phyloP scores from a whole-genome alignment of 2,329 filamentous ascomycete genomes.

The Sclerotinia nivalis region DNA sequence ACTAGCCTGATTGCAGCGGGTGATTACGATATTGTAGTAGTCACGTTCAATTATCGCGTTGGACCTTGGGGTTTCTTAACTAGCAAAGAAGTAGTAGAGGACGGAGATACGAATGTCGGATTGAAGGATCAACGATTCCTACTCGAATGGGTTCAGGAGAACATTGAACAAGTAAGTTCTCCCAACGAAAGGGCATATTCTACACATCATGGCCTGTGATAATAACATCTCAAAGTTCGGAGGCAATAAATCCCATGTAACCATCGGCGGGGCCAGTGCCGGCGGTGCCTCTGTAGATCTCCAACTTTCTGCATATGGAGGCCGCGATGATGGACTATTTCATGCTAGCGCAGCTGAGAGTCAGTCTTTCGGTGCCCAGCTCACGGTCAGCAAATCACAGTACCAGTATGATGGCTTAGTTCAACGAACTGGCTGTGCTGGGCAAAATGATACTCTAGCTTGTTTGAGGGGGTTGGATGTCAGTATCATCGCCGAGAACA shows the following conservation, averaged over 20 bases:
- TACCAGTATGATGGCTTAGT: conserved; percentile 56
- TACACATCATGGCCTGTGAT: neutral
- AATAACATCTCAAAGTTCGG: conserved; percentile 54
- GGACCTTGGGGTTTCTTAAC: conserved; percentile 73
- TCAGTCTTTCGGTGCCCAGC: conserved; percentile 52
- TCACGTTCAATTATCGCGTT: conserved; percentile 76
- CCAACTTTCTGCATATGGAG: conserved; percentile 59
- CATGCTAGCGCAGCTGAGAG: conserved; percentile 54
- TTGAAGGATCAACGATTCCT: conserved; percentile 69
- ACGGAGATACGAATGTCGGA: conserved; percentile 65
- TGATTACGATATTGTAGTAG: conserved; percentile 62
- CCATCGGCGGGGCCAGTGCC: conserved; percentile 67
- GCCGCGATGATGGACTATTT: conserved; percentile 51
- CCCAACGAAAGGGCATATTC: neutral
- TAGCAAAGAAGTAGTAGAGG: conserved; percentile 51
- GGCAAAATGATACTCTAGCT: conserved; percentile 43
- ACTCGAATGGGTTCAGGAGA: conserved; percentile 66
- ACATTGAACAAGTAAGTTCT: conserved; percentile 53
- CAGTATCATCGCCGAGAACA: conserved; percentile 46
- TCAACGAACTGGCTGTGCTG: conserved; percentile 46
- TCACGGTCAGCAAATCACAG: conserved; percentile 49
- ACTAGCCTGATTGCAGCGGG: conserved; percentile 61
- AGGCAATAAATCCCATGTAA: conserved; percentile 66
- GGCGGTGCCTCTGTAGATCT: conserved; percentile 66
- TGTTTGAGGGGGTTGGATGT: conserved; percentile 50